These are phyloP conservation scores for Cavenderia fasciculata DNA, from an alignment of 78 protist species.

Conservation along the genomic window DNA sequence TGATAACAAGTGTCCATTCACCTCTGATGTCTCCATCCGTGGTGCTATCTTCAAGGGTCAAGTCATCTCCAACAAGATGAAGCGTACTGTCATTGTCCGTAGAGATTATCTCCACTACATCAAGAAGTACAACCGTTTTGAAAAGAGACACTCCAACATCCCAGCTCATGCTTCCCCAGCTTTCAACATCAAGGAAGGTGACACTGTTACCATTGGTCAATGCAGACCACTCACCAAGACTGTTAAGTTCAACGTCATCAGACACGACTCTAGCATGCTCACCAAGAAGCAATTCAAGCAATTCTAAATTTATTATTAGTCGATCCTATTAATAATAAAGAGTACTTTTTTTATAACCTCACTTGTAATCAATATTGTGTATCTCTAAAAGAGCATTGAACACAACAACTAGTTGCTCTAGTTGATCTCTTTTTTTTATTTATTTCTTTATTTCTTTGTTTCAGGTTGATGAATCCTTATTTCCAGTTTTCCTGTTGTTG, in stretches of 20 bases:
- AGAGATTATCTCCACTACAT: slow-evolving; percentile 99
- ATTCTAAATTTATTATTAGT: too few relatives aligned
- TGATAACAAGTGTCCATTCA: slow-evolving; percentile 99
- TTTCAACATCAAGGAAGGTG: slow-evolving; percentile 96
- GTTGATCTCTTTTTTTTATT: too few relatives aligned
- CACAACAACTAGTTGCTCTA: too few relatives aligned
- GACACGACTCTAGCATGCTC: slow-evolving; percentile 39
- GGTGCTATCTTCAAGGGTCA: slow-evolving; percentile 98
- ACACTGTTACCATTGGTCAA: slow-evolving; percentile 95
- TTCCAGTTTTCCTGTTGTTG: too few relatives aligned
- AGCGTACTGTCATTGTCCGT: slow-evolving; percentile 88
- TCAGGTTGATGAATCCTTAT: too few relatives aligned
- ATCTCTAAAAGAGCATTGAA: too few relatives aligned
- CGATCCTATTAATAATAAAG: too few relatives aligned
- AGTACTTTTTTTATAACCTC: too few relatives aligned
- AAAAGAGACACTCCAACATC: slow-evolving; percentile 99
- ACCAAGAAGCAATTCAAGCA: slow-evolving; percentile 65
- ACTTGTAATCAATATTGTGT: too few relatives aligned
- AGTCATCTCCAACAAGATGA: slow-evolving; percentile 90
- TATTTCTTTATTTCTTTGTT: too few relatives aligned
- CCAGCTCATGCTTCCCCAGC: slow-evolving; percentile 99
- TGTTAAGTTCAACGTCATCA: slow-evolving; percentile 98
- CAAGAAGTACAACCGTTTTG: slow-evolving; percentile 99
- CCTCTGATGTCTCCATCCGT: slow-evolving; percentile 98
- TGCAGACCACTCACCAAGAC: slow-evolving; percentile 99